Base-by-base conservation (phyloP, 495 filamentous ascomycete genomes). In the Hapsidospora chrysogenum region DNA sequence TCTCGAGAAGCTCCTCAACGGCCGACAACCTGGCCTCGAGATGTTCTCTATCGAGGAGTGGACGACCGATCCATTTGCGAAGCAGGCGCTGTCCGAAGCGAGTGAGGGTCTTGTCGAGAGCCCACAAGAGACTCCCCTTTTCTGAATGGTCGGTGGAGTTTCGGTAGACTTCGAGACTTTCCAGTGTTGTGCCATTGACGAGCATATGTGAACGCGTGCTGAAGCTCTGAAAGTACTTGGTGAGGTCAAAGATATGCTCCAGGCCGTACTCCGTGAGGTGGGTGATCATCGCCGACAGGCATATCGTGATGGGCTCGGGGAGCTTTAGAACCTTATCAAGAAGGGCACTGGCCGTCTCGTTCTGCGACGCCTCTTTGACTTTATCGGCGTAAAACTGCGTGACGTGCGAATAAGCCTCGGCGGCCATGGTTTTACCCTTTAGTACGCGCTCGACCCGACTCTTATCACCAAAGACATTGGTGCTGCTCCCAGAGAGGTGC, bases 151-250 rank as follows among this genome's bases (percentile, higher is more conserved):
- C 87, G 0, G 89, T 96, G 41, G 85, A 75, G 41, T 99, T 99
- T 18, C 86, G 76, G 51, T 95, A 99, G 2, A 99, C 81, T 52
- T 99, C 89, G 10, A 99, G 64, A 47, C 83, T 93, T 10, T 85
- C 84, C 23, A 99, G 49, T 0, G 85, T 99, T 37, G 94, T 99
- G 13, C 86, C 89, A 46, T 93, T 95, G 40, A 99, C 64, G 3
- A 96, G 63, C 89, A 99, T 96, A 45, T 95, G 85, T 10, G 86
- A 85, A 18, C 89, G 66, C 2, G 87, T 81, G 46, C 81, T 92
- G 54, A 99, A 99, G 0, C 86, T 81, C 48, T 96, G 80, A 54
- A 99, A 99, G 49, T 96, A 93, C 42, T 93, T 94, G 6, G 89
- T 96, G 21, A 99, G 55, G 48, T 94, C 80, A 44, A 99, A 93